phyloP scores from a whole-genome alignment of 2,329 filamentous ascomycete species.

The Dryadomyces quercus-mongolicae region DNA sequence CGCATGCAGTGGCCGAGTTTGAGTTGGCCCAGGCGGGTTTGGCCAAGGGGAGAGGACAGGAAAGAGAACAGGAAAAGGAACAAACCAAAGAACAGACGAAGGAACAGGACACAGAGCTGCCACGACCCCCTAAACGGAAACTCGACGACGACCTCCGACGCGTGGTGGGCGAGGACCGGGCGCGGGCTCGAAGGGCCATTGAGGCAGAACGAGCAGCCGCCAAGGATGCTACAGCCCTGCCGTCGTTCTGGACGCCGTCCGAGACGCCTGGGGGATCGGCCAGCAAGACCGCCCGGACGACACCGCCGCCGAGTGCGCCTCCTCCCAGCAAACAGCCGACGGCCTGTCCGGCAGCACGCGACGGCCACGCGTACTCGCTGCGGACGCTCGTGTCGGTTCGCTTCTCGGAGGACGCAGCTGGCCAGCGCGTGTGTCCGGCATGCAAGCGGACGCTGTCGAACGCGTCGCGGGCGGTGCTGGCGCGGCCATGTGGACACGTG shows the following conservation, averaged over 20 bases:
- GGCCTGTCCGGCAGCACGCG: slow-evolving; percentile 6
- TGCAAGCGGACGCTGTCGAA: slow-evolving; percentile 79
- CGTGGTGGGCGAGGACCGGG: slow-evolving; percentile 57
- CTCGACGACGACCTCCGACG: slow-evolving; percentile 57
- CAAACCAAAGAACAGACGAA: slow-evolving; percentile 27
- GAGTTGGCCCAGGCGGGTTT: slow-evolving; percentile 71
- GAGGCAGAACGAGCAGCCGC: slow-evolving; percentile 59
- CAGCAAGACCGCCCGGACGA: slow-evolving; percentile 28
- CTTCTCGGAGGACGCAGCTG: slow-evolving; percentile 41
- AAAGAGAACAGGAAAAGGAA: slow-evolving; percentile 10
- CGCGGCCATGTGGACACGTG: slow-evolving; percentile 85
- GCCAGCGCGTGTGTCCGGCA: slow-evolving; percentile 55
- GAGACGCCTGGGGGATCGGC: slow-evolving; percentile 50
- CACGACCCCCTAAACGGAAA: background rate
- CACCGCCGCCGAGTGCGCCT: background rate
- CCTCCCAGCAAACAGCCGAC: background rate
- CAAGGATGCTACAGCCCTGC: slow-evolving; percentile 50
- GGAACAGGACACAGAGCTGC: background rate
- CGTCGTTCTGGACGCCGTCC: slow-evolving; percentile 88
- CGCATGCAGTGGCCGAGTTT: slow-evolving; percentile 66
- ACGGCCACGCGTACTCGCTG: slow-evolving; percentile 61
- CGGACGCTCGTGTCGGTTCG: slow-evolving; percentile 64
- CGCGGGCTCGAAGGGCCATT: slow-evolving; percentile 56
- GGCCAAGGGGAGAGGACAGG: slow-evolving; percentile 12
- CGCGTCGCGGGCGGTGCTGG: slow-evolving; percentile 66